Conservation (phyloP, 306 rosid species). For the Citrullus amarus region DNA sequence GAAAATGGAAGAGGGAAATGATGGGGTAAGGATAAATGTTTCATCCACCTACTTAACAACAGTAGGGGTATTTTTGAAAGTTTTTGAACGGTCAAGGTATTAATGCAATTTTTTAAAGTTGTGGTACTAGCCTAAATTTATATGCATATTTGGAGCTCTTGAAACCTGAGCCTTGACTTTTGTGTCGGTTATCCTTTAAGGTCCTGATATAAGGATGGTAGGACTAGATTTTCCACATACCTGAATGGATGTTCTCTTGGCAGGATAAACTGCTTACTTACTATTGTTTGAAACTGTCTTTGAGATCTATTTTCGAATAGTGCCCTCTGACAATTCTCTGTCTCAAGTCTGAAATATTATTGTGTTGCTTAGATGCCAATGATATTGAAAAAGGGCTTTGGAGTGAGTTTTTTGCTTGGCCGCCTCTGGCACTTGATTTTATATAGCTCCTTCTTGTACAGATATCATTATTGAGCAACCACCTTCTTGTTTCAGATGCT, state of each 20-base stretch:
- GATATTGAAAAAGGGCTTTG: background rate
- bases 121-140: background rate
- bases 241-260: background rate
- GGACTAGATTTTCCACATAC: background rate
- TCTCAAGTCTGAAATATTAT: background rate
- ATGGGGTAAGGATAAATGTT: too few species aligned
- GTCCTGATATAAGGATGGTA: background rate
- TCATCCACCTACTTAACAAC: too few species aligned
- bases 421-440: slow-evolving; percentile 4
- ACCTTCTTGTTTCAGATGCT: slow-evolving; percentile 32
- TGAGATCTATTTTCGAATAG: background rate
- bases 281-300: background rate
- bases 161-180: background rate
- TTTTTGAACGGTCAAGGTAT: too few species aligned
- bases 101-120: too few species aligned
- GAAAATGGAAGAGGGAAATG: background rate
- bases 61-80: too few species aligned
- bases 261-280: background rate
- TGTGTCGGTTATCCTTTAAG: background rate
- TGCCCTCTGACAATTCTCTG: background rate
- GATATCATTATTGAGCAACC: slow-evolving; percentile 18
- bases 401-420: background rate
- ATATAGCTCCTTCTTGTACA: slow-evolving; percentile 7
- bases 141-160: background rate
- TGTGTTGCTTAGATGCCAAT: background rate